A percentile compares a stretch with the other conserved stretches of the same genome.
Conservation (phyloP, 2,329 filamentous ascomycete species). For the Raffaelea arxii region DNA sequence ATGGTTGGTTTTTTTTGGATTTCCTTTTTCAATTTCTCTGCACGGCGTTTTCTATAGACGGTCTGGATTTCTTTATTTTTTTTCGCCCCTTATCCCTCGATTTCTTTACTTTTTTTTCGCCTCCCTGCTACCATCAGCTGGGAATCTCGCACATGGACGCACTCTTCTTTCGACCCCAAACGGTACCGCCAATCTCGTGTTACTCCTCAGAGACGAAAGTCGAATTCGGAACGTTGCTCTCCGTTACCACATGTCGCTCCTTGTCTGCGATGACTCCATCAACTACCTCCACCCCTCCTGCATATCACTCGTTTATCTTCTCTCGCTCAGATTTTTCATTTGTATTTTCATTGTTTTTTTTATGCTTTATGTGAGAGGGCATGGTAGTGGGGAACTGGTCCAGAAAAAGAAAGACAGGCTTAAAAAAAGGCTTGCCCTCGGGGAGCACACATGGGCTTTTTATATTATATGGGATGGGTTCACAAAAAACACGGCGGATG, state of each 20-base stretch:
- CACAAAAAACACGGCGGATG: background rate
- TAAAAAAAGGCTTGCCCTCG: background rate
- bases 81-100: background rate
- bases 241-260: too few species aligned
- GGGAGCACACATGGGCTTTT: background rate
- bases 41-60: background rate
- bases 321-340: background rate
- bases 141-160: background rate
- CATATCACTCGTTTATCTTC: background rate
- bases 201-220: too few species aligned
- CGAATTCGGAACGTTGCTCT: too few species aligned
- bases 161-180: too few species aligned
- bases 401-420: background rate
- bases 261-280: too few species aligned
- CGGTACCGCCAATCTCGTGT: too few species aligned
- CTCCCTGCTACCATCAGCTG: background rate
- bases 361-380: background rate
- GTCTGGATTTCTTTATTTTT: background rate
- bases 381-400: background rate
- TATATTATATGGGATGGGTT: background rate
- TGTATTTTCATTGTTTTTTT: background rate
- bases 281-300: background rate
- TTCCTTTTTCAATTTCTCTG: background rate
- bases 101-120: background rate
- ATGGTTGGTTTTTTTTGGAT: background rate